Conservation (phyloP, 2,329 filamentous ascomycete genomes). For the Colletotrichum camelliae region DNA sequence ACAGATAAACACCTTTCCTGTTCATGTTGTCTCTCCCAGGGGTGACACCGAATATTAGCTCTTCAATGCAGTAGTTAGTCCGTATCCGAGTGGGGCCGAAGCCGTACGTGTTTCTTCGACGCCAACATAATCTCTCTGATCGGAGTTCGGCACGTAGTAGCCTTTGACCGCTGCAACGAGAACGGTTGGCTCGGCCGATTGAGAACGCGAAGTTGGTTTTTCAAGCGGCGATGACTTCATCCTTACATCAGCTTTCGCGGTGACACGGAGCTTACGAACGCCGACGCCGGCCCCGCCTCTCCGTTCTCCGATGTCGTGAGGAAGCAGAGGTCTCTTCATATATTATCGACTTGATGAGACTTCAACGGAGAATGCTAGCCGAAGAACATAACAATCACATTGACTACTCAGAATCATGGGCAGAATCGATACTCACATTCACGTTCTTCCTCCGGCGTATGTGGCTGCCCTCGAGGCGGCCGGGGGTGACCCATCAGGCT, state of each 20-base stretch:
- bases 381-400: rapidly evolving
- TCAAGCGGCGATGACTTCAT: not conserved
- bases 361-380: rapidly evolving
- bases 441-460: conserved; percentile 10
- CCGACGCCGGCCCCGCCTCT: not conserved
- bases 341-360: not conserved
- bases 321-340: not conserved
- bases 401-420: not conserved
- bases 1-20: not conserved
- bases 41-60: not conserved
- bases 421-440: not conserved
- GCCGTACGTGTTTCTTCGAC: not conserved
- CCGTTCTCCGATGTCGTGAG: not conserved
- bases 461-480: not conserved
- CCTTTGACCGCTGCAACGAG: not conserved
- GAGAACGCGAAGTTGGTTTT: not conserved
- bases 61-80: not conserved
- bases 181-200: not conserved
- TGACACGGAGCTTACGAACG: not conserved
- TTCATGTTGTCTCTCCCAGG: not conserved
- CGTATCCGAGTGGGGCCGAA: not conserved
- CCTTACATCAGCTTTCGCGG: not conserved
- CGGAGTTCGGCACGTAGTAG: not conserved
- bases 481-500: conserved; percentile 21
- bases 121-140: not conserved